Base-by-base conservation (phyloP, 2,329 filamentous ascomycete species). In the Sporothrix phasma region DNA sequence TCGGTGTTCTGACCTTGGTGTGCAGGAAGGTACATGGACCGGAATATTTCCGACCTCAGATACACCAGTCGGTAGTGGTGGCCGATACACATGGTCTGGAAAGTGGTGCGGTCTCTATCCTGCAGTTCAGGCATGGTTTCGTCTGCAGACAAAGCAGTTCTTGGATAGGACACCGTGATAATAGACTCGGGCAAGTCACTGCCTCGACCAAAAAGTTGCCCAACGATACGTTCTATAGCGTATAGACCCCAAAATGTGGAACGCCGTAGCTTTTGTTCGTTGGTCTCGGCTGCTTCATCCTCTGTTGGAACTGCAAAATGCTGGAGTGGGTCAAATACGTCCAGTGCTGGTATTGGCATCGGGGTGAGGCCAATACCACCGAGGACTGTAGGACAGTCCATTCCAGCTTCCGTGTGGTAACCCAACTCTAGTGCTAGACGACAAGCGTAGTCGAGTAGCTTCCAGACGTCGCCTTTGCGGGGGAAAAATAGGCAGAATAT, bases 41-140 rank as follows among this genome's bases (percentile, higher is more conserved):
- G 70, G 63, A 73, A 74, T 56, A 75, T 73, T 60, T 75, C 73
- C 8, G 73, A 74, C 11, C 73, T 71, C 15, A 74, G 67, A 63
- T 75, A 74, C 8, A 73, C 71, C 13, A 75, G 71, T 8, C 73
- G 72, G 65, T 74, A 74, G 66, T 73, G 72, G 65, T 74, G 73
- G 3, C 56, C 66, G n/a, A 67, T 67, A 17, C 70, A 69, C 56
- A 72, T 69, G 26, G 68, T 37, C 63, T 74, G 72, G 4, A 71
- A 56, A 5, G 65, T 45, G 13, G 51, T 34, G 39, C 62, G 64
- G 56, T 68, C 67, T 4, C 66, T 62, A 6, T 66, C 60, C 15
- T n/a, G n/a, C n/a, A n/a, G n/a, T n/a, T n/a, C n/a, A n/a, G 67
- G 46, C 31, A 46, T 11, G 8, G 56, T 45, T 19, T 8, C 37